Evolutionary conservation across 352 stramenopile genomes (phyloP).

Genomic region (Lagenidium giganteum): DNA sequence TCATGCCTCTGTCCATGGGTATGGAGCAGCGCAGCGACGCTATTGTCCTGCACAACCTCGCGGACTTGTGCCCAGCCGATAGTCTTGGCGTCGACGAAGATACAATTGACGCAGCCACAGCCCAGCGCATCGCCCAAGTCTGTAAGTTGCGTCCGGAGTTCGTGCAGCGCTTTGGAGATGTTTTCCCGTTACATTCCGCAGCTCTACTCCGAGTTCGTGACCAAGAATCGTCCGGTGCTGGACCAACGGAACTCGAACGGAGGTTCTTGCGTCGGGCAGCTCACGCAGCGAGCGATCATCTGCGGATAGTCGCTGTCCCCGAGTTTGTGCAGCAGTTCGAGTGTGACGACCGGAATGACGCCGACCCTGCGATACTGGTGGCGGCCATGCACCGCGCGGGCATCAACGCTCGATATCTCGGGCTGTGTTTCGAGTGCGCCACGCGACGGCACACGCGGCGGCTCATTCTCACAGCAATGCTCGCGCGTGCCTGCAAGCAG

Average conservation of each 20-base stretch:
- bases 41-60: slow-evolving; percentile 24
- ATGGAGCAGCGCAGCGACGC: background rate
- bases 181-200: slow-evolving; percentile 33
- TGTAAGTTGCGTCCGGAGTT: slow-evolving; percentile 52
- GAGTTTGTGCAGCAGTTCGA: slow-evolving; percentile 43
- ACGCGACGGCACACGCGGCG: slow-evolving; percentile 36
- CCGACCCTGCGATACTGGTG: slow-evolving; percentile 38
- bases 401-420: slow-evolving; percentile 55
- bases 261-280: slow-evolving; percentile 28
- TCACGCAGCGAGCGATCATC: slow-evolving; percentile 28
- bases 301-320: slow-evolving; percentile 34
- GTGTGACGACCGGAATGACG: slow-evolving; percentile 14
- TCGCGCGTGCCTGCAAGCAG: slow-evolving; percentile 53
- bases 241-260: slow-evolving; percentile 7
- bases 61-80: slow-evolving; percentile 28
- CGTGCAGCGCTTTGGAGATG: slow-evolving; percentile 26
- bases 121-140: slow-evolving; percentile 5
- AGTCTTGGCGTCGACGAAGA: slow-evolving; percentile 11
- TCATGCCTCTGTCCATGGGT: too few relatives aligned
- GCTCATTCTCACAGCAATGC: slow-evolving; percentile 48
- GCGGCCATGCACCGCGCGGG: slow-evolving; percentile 36
- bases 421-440: slow-evolving; percentile 43
- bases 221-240: background rate
- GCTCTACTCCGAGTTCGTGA: slow-evolving; percentile 9
- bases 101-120: slow-evolving; percentile 2